Conservation (phyloP, 2,329 filamentous ascomycete genomes). For the Talaromyces pinophilus region DNA sequence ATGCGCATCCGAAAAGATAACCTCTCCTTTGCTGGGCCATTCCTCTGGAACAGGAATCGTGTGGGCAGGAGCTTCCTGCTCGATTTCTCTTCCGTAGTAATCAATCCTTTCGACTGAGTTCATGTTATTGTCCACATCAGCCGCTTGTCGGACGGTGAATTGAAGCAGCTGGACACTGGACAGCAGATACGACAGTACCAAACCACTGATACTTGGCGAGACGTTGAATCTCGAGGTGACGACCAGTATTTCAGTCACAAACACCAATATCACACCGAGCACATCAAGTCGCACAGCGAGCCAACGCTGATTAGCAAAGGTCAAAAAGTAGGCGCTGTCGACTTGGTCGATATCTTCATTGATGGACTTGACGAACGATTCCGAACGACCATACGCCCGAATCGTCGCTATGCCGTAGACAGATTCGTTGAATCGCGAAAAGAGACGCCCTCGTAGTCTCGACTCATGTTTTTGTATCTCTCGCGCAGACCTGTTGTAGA, state of each 20-base stretch:
- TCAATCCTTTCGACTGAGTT: conserved; percentile 66
- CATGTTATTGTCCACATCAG: conserved; percentile 84
- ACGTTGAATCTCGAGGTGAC: conserved; percentile 60
- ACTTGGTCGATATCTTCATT: conserved; percentile 78
- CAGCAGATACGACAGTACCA: conserved; percentile 91
- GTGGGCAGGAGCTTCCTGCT: conserved; percentile 47
- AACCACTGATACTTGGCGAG: conserved; percentile 75
- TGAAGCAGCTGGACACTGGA: conserved; percentile 94
- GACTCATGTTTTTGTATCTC: conserved; percentile 89
- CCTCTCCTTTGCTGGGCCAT: conserved; percentile 32
- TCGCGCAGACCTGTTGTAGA: conserved; percentile 81
- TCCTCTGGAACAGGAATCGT: conserved; percentile 31
- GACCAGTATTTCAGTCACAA: conserved; percentile 84
- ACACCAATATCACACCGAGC: conserved; percentile 81
- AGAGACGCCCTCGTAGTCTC: conserved; percentile 69
- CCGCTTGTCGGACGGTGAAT: conserved; percentile 89
- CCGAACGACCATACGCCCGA: conserved; percentile 80
- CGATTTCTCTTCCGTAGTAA: conserved; percentile 72
- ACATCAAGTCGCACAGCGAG: conserved; percentile 80
- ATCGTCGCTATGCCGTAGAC: conserved; percentile 76
- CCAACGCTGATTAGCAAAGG: conserved; percentile 95
- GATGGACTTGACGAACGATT: conserved; percentile 71
- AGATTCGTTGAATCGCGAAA: conserved; percentile 83
- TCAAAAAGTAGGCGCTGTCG: conserved; percentile 92
- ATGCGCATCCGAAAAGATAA: conserved; percentile 22